phyloP scores from a whole-genome alignment of 192 early-diverging fungal species.

The Blastocladiella britannica region DNA sequence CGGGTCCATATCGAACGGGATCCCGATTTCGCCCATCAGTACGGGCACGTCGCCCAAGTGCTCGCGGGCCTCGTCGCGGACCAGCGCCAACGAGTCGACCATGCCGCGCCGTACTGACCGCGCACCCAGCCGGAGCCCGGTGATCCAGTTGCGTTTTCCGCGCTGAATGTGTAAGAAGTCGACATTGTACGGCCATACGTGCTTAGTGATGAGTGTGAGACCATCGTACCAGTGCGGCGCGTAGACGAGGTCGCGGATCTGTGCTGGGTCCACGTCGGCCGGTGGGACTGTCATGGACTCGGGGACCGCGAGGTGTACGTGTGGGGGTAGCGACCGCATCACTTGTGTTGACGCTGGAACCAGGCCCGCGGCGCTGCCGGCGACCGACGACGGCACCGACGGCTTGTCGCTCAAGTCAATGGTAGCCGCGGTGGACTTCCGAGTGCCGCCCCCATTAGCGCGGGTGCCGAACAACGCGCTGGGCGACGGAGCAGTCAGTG shows the following conservation, averaged over 20 bases:
- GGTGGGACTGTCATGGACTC: too few relatives aligned
- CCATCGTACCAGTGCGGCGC: conserved; percentile 40
- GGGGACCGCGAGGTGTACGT: too few relatives aligned
- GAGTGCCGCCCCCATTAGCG: too few relatives aligned
- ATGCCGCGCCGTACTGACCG: conserved; percentile 27
- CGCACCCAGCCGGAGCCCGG: conserved; percentile 25
- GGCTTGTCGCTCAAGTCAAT: too few relatives aligned
- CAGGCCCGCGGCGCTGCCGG: too few relatives aligned
- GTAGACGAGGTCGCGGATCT: conserved; percentile 32
- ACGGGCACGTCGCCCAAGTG: conserved; percentile 23
- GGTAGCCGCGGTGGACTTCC: too few relatives aligned
- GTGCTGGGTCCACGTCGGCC: too few relatives aligned
- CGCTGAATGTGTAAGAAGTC: conserved; percentile 15
- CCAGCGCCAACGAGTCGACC: conserved; percentile 20
- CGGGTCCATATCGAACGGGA: conserved; percentile 28
- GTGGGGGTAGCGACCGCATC: too few relatives aligned
- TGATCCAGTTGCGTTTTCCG: background rate
- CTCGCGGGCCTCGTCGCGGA: conserved; percentile 20
- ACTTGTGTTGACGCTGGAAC: too few relatives aligned
- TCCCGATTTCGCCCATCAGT: conserved; percentile 27
- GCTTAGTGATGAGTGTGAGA: conserved; percentile 32
- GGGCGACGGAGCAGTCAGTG: too few relatives aligned
- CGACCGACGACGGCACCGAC: too few relatives aligned
- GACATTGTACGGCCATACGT: conserved; percentile 28
- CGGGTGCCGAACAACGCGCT: too few relatives aligned